A percentile compares a stretch with the other conserved stretches of the same genome.
Conservation (phyloP, 331 rosid genomes). For the Cydonia oblonga region DNA sequence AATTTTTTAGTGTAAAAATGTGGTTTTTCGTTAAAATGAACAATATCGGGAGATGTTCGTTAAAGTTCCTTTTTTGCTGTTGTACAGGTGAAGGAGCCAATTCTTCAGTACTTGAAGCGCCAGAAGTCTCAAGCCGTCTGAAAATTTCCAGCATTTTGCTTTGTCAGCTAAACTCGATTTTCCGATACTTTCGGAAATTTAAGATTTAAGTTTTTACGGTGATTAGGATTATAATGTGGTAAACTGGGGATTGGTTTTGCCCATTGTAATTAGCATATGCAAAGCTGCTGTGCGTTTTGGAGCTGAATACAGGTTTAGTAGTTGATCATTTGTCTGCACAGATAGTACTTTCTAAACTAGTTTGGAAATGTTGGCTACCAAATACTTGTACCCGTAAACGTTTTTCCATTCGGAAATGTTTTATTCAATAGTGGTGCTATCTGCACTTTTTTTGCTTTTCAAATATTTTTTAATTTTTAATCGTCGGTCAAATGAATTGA, state of each 20-base stretch:
- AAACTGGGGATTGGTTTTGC: neutral
- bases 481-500: too few relatives aligned
- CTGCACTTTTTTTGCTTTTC: too few relatives aligned
- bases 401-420: too few relatives aligned
- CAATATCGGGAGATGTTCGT: too few relatives aligned
- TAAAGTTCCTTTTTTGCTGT: neutral
- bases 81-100: constrained; percentile 85
- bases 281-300: neutral
- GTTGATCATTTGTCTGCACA: too few relatives aligned
- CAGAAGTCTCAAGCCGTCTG: constrained; percentile 53
- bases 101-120: constrained; percentile 70
- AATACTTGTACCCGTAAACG: too few relatives aligned
- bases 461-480: too few relatives aligned
- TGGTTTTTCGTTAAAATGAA: too few relatives aligned
- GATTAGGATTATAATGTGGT: neutral
- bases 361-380: too few relatives aligned
- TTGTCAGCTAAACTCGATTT: neutral
- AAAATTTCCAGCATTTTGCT: neutral
- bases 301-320: neutral
- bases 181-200: neutral
- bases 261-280: neutral
- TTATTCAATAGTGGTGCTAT: too few relatives aligned
- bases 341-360: too few relatives aligned
- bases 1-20: too few relatives aligned
- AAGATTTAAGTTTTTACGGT: neutral